phyloP scores from a whole-genome alignment of 345 rosid species.

The Orychophragmus violaceus region DNA sequence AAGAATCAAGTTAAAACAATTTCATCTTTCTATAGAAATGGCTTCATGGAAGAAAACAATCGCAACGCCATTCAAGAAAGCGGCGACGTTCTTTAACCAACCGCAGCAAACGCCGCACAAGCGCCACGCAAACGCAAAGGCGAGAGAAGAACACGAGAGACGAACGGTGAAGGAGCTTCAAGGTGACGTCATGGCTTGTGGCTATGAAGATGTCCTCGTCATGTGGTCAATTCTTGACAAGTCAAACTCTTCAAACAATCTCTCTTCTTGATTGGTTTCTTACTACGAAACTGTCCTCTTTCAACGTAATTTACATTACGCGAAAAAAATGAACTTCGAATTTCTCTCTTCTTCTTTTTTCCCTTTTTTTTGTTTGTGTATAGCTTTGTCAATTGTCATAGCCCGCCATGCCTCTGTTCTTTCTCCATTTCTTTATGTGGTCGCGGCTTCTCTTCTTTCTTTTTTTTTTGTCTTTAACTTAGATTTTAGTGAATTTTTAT shows the following conservation, averaged over 20 bases:
- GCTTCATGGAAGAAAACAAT: slow-evolving; percentile 86
- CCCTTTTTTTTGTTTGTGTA: not conserved
- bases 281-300: not conserved
- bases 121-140: slow-evolving; percentile 32
- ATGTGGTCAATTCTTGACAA: slow-evolving; percentile 99
- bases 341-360: no score
- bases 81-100: slow-evolving; percentile 68
- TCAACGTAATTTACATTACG: no score
- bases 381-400: slow-evolving; percentile 18
- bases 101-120: slow-evolving; percentile 37
- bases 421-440: slow-evolving; percentile 16
- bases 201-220: slow-evolving; percentile 83
- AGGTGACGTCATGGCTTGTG: slow-evolving; percentile 91
- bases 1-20: not conserved
- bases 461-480: not conserved
- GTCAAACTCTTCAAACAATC: slow-evolving; percentile 54
- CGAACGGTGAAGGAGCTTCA: slow-evolving; percentile 53
- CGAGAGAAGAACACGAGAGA: slow-evolving; percentile 43
- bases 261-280: slow-evolving; percentile 35
- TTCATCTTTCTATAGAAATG: slow-evolving; percentile 22
- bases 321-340: not conserved
- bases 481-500: slow-evolving; percentile 16
- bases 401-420: slow-evolving; percentile 28
- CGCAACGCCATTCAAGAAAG: slow-evolving; percentile 71
- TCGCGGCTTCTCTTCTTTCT: slow-evolving; percentile 26